Evolutionary conservation across 1,139 yeast species (phyloP).

Genomic region (Hemisphaericaspora xylanilytica): DNA sequence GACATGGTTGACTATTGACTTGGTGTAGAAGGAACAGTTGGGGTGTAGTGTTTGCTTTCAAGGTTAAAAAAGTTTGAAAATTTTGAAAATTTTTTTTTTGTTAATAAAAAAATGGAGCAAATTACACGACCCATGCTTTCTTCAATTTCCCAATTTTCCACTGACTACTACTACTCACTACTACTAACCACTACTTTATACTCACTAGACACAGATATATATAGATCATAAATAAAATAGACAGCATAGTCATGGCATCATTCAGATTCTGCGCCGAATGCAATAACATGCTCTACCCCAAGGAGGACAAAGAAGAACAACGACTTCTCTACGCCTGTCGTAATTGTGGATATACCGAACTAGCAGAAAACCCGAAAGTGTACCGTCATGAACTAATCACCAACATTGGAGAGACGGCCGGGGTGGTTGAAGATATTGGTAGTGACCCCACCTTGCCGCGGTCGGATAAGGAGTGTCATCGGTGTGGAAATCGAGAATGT

Average conservation of each 20-base stretch:
- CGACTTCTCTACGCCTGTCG: constrained; percentile 89
- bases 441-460: constrained; percentile 95
- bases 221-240: no score
- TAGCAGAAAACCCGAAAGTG: constrained; percentile 85
- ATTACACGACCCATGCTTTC: background rate
- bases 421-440: constrained; percentile 95
- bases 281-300: constrained; percentile 98
- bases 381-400: constrained; percentile 92
- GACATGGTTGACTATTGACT: constrained; percentile 9
- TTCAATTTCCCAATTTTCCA: background rate
- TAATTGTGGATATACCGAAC: constrained; percentile 90
- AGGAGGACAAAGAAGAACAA: constrained; percentile 77
- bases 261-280: constrained; percentile 92
- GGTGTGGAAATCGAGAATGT: constrained; percentile 82
- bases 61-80: background rate
- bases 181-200: no score
- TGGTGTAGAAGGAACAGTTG: no score
- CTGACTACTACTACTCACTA: background rate
- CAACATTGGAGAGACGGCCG: constrained; percentile 92
- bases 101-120: background rate
- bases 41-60: background rate
- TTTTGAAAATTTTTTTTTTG: background rate
- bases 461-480: constrained; percentile 89
- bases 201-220: background rate
- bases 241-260: constrained; percentile 60